These are phyloP conservation scores for Patellaria atrata DNA, from an alignment of 495 filamentous ascomycete genomes.

Conservation along the genomic window DNA sequence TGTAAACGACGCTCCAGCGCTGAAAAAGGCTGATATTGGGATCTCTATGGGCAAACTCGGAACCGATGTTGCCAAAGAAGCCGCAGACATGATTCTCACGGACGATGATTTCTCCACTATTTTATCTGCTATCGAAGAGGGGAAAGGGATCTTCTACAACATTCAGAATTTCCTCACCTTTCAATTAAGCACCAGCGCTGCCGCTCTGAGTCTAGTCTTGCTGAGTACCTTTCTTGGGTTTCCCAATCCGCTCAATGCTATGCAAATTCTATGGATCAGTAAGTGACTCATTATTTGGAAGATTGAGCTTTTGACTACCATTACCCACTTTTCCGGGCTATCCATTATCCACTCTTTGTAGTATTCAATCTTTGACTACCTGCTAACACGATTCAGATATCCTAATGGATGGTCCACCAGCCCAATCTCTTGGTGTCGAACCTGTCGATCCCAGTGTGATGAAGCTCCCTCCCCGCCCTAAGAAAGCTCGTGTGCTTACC, in stretches of 20 bases:
- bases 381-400: conserved; percentile 52
- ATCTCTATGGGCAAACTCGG: conserved; percentile 93
- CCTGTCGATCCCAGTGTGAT: conserved; percentile 91
- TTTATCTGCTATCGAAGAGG: conserved; percentile 89
- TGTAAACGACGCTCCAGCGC: conserved; percentile 90
- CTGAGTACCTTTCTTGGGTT: conserved; percentile 84
- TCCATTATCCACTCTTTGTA: conserved; percentile 3
- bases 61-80: conserved; percentile 96
- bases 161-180: conserved; percentile 99
- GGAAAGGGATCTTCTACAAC: conserved; percentile 98
- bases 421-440: conserved; percentile 92
- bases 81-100: conserved; percentile 98
- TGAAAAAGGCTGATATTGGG: conserved; percentile 96
- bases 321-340: not conserved
- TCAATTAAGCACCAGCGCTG: conserved; percentile 92
- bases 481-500: conserved; percentile 76
- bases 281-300: conserved; percentile 29
- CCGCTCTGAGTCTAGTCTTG: conserved; percentile 79
- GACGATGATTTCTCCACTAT: conserved; percentile 98
- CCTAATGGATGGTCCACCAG: conserved; percentile 96
- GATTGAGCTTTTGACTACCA: not conserved
- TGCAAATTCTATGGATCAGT: conserved; percentile 99
- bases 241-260: conserved; percentile 88
- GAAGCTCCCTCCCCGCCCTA: conserved; percentile 73
- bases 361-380: conserved; percentile 25